These are phyloP conservation scores for Adansonia grandidieri DNA, from an alignment of 441 rosid genomes.

Conservation along the genomic window DNA sequence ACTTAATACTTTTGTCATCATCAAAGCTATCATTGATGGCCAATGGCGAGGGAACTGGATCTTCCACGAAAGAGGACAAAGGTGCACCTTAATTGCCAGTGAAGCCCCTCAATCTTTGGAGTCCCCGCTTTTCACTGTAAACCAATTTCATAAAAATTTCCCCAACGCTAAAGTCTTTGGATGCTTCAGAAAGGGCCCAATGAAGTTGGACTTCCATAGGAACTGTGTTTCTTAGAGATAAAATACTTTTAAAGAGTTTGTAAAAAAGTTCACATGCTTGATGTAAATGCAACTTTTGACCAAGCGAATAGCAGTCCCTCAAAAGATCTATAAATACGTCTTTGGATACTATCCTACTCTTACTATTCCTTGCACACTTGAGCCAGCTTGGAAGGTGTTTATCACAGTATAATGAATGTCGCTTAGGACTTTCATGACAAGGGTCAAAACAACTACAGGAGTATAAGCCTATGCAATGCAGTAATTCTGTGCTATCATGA, in stretches of 20 bases:
- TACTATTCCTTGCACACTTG: constrained; percentile 97
- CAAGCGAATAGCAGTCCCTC: constrained; percentile 58
- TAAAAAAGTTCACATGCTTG: constrained; percentile 95
- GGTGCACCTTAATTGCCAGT: constrained; percentile 45
- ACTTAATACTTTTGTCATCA: constrained; percentile 51
- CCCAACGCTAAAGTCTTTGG: constrained; percentile 68
- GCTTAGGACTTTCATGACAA: constrained; percentile 73
- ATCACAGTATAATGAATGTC: constrained; percentile 83
- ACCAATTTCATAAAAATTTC: constrained; percentile 76
- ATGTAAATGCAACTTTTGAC: constrained; percentile 77
- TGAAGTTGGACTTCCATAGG: constrained; percentile 95
- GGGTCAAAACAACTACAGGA: constrained; percentile 45
- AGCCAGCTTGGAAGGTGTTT: constrained; percentile 99
- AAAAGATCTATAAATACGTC: constrained; percentile 87
- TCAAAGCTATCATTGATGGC: constrained; percentile 43
- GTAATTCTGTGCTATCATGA: constrained; percentile 39
- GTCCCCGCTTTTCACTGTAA: constrained; percentile 75
- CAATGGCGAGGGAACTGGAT: constrained; percentile 49
- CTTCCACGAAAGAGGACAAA: constrained; percentile 43
- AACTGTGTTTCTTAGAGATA: constrained; percentile 85
- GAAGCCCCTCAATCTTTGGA: constrained; percentile 76
- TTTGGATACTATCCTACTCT: constrained; percentile 91
- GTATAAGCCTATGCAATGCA: constrained; percentile 68
- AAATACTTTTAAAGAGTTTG: constrained; percentile 89
- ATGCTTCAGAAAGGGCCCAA: constrained; percentile 96